These are phyloP conservation scores for Solanum appendiculatum DNA, from an alignment of 257 asterid genomes.

Conservation along the genomic window DNA sequence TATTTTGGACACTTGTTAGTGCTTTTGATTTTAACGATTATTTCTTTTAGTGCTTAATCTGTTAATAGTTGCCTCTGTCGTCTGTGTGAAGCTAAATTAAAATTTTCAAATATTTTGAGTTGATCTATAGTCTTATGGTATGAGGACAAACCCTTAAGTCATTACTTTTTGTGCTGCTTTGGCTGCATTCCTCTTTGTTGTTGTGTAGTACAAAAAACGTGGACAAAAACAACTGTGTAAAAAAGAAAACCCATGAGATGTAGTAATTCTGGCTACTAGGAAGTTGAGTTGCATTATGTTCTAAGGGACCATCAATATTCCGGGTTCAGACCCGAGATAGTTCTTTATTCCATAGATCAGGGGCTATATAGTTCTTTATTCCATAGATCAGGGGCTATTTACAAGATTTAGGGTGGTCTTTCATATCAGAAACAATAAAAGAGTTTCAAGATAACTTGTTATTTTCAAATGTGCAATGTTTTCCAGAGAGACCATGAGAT, in stretches of 20 bases:
- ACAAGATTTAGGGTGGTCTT: neutral
- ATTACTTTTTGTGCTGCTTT: neutral
- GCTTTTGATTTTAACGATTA: neutral
- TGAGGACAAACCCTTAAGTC: neutral
- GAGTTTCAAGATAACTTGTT: neutral
- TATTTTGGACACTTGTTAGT: constrained; percentile 76
- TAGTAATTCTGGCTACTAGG: neutral
- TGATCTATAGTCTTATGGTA: neutral
- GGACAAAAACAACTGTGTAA: neutral
- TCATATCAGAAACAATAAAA: neutral
- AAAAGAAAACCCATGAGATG: neutral
- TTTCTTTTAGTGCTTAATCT: neutral
- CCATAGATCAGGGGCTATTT: neutral
- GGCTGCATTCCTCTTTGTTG: neutral
- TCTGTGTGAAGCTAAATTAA: neutral
- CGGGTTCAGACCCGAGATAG: neutral
- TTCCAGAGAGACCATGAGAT: neutral
- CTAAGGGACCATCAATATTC: neutral
- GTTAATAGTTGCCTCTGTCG: neutral
- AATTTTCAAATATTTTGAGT: neutral
- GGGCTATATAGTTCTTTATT: neutral
- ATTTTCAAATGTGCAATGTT: neutral
- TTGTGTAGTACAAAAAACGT: neutral
- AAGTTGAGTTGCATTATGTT: neutral
- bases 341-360: neutral